Evolutionary conservation across 805 yeast species (phyloP), one percentile per base, ranked within the genome.

Genomic region (Isabelozyma pseudorhagii): DNA sequence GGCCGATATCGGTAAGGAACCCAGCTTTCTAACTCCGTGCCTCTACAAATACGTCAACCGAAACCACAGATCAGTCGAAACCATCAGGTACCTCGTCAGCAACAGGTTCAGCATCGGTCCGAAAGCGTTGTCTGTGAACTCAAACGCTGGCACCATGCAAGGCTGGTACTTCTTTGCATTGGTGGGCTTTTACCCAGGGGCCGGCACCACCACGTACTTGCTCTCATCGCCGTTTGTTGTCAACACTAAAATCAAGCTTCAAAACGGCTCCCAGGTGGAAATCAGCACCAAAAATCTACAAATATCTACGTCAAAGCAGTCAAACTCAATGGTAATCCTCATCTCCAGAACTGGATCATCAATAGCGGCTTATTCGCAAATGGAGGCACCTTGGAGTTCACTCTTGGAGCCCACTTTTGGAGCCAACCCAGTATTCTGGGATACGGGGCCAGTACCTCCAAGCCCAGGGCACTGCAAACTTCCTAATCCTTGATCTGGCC

Each of bases 81-180:
- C 65, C 7, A 52, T 67, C 18, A 53, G 69, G 29, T 69, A 57
- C 45, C 48, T 70, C 14, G 53, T 69, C 36, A 55, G 61, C 42
- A 59, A 49, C 15, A 58, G 59, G 41, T 69, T 66, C 48, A 46
- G 52, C 18, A 40, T 54, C 0, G 72, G 72, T 3, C 40, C 55
- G 3, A 44, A 42, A n/a, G 71, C 68, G 9, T 50, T 70, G 21
- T 73, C 75, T 5, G 73, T 73, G 1, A 68, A 69, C 47, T 66
- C 72, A 1, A 74, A 69, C 50, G 69, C 67, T 9, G 74, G 74
- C 6, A 70, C 75, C 10, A 68, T 70, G 71, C 72, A 68, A 48
- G 59, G 67, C 3, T 70, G 72, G 71, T 46, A 66, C 13, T 61
- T 68, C 46, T 68, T 67, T 56, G 66, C 59, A 4, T 45, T 69